These are phyloP conservation scores for Wickerhamomyces tratensis DNA, from an alignment of 805 yeast genomes.

Conservation along the genomic window DNA sequence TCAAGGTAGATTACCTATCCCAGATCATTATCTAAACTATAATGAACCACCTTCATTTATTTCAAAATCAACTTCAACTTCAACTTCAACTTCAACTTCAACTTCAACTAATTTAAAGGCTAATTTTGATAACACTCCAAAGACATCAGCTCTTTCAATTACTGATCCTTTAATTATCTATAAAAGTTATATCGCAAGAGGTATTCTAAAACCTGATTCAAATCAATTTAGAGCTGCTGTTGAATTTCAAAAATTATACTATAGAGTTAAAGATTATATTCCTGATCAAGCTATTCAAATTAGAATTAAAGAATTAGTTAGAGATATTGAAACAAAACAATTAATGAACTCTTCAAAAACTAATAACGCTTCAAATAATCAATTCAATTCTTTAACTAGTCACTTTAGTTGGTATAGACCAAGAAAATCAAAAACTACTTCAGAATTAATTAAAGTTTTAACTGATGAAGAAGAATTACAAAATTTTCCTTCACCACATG, in stretches of 20 bases:
- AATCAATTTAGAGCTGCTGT: constrained; percentile 54
- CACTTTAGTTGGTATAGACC: constrained; percentile 4
- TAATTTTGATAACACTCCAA: no score
- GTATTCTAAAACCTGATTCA: constrained; percentile 43
- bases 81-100: constrained; percentile 3
- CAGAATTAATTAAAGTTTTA: constrained; percentile 37
- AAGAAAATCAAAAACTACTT: constrained; percentile 12
- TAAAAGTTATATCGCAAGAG: constrained; percentile 39
- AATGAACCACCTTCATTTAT: not conserved
- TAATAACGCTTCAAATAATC: no score
- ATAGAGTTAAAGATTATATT: constrained; percentile 45
- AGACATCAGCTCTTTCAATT: constrained; percentile 23
- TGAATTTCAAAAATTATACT: constrained; percentile 51
- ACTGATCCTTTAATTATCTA: constrained; percentile 60
- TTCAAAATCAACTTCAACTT: not conserved
- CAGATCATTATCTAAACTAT: not conserved
- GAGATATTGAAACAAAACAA: constrained; percentile 21
- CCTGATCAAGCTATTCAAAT: constrained; percentile 25
- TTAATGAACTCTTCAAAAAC: not conserved
- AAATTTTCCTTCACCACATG: constrained; percentile 51
- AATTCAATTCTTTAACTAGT: constrained; percentile 1
- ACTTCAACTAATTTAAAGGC: constrained; percentile 1
- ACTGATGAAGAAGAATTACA: constrained; percentile 53
- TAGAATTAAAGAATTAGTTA: constrained; percentile 16
- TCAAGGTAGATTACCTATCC: constrained; percentile 1